phyloP scores from a whole-genome alignment of 1,284 basidiomycete species.

The Trichosporon sp. region DNA sequence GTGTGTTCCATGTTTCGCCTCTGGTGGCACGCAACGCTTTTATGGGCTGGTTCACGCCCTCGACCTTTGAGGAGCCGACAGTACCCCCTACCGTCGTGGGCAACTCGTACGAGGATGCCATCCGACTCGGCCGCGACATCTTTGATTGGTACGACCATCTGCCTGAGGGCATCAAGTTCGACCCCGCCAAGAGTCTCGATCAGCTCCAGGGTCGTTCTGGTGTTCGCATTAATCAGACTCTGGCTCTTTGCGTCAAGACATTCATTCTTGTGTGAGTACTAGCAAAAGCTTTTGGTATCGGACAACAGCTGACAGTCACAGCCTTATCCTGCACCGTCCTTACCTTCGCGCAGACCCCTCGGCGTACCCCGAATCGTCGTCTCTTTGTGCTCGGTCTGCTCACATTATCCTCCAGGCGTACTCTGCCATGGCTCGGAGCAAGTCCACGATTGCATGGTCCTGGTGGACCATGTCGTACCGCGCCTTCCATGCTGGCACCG shows the following conservation, averaged over 20 bases:
- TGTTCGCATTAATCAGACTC: conserved; percentile 38
- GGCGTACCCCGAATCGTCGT: conserved; percentile 45
- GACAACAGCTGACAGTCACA: conserved; percentile 16
- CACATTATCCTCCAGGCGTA: conserved; percentile 41
- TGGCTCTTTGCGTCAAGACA: conserved; percentile 44
- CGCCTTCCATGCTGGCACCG: conserved; percentile 47
- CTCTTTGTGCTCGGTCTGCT: conserved; percentile 38
- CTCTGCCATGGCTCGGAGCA: conserved; percentile 33
- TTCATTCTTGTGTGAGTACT: conserved; percentile 45
- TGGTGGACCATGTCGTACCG: conserved; percentile 46
- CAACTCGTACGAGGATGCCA: conserved; percentile 44
- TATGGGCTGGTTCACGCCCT: conserved; percentile 42
- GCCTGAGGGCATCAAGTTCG: conserved; percentile 41
- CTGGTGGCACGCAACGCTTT: conserved; percentile 31
- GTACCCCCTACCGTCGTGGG: conserved; percentile 9
- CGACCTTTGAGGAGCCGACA: conserved; percentile 11
- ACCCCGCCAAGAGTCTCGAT: conserved; percentile 29
- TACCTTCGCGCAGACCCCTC: conserved; percentile 45
- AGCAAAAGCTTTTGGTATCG: too few species aligned
- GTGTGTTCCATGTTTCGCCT: conserved; percentile 41
- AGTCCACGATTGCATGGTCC: conserved; percentile 42
- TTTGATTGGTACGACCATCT: conserved; percentile 42
- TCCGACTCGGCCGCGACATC: conserved; percentile 44
- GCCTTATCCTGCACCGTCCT: conserved; percentile 45
- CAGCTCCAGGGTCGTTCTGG: conserved; percentile 19